Conservation (phyloP, 768 basidiomycete genomes). For the Boletus tomentosulus region DNA sequence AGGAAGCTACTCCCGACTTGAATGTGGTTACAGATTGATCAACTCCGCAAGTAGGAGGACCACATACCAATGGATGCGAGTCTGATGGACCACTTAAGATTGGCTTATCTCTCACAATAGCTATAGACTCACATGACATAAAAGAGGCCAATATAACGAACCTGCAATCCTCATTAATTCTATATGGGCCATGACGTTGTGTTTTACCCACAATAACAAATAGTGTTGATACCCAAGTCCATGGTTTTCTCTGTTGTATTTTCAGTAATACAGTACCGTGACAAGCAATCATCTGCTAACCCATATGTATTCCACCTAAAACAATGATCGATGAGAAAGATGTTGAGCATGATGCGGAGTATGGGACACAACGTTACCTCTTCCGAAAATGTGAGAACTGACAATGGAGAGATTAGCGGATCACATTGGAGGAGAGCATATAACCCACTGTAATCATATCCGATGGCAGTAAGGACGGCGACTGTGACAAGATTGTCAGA, state of each 20-base stretch:
- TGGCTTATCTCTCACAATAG: too few species aligned
- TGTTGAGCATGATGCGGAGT: background rate
- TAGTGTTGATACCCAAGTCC: background rate
- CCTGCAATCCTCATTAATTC: background rate
- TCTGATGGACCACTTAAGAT: too few species aligned
- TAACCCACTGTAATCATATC: background rate
- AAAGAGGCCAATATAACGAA: constrained; percentile 3
- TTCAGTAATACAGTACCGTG: background rate
- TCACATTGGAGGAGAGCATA: background rate
- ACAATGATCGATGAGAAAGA: background rate
- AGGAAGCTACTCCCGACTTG: too few species aligned
- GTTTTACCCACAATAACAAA: background rate
- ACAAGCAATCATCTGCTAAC: background rate
- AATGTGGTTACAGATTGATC: too few species aligned
- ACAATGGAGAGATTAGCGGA: too few species aligned
- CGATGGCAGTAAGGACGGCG: background rate
- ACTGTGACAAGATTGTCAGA: background rate
- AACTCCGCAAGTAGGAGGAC: too few species aligned
- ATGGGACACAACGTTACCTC: background rate
- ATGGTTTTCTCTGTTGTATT: background rate
- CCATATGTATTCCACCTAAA: background rate
- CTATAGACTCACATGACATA: background rate
- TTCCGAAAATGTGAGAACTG: constrained; percentile 3
- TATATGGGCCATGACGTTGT: background rate
- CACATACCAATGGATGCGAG: too few species aligned